A percentile compares a stretch with the other conserved stretches of the same genome.
Conservation (phyloP, 2,329 filamentous ascomycete species). For the Xylaria hypoxylon region DNA sequence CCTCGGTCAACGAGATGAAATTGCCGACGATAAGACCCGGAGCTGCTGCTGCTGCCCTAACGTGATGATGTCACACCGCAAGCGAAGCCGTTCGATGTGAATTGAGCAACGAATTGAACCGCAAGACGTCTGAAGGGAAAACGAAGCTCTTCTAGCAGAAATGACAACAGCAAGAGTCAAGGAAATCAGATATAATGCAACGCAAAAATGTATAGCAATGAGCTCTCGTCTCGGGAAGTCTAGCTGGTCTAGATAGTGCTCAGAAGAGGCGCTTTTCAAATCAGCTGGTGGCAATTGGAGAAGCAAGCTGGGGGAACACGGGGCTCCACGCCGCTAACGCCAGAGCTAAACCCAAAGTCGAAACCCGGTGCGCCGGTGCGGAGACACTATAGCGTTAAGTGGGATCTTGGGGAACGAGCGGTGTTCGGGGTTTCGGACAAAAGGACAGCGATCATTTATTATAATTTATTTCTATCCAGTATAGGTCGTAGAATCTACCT, state of each 20-base stretch:
- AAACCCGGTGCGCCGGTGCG: slow-evolving; percentile 28
- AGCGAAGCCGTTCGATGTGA: background rate
- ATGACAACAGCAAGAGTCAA: background rate
- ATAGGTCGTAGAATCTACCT: slow-evolving; percentile 1
- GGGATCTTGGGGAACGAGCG: slow-evolving; percentile 33
- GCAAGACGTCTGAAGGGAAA: background rate
- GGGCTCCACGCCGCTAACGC: background rate
- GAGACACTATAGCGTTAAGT: slow-evolving; percentile 10
- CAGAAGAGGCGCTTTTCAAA: slow-evolving; percentile 27
- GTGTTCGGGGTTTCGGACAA: slow-evolving; percentile 45
- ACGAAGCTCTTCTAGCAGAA: background rate
- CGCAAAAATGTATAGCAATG: background rate
- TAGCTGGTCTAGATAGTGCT: background rate
- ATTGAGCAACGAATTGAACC: slow-evolving; percentile 3
- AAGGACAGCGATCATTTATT: slow-evolving; percentile 42
- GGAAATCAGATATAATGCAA: background rate
- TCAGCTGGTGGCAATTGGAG: slow-evolving; percentile 34
- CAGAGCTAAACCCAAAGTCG: slow-evolving; percentile 24
- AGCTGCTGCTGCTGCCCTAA: background rate
- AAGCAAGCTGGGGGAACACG: slow-evolving; percentile 9
- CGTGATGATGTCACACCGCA: slow-evolving; percentile 35
- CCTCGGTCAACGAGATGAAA: slow-evolving; percentile 1
- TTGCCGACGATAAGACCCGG: slow-evolving; percentile 20
- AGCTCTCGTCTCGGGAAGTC: background rate
- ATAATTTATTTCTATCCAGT: background rate